These are phyloP conservation scores for Wakefieldia striispora DNA, from an alignment of 768 basidiomycete genomes.

Conservation along the genomic window DNA sequence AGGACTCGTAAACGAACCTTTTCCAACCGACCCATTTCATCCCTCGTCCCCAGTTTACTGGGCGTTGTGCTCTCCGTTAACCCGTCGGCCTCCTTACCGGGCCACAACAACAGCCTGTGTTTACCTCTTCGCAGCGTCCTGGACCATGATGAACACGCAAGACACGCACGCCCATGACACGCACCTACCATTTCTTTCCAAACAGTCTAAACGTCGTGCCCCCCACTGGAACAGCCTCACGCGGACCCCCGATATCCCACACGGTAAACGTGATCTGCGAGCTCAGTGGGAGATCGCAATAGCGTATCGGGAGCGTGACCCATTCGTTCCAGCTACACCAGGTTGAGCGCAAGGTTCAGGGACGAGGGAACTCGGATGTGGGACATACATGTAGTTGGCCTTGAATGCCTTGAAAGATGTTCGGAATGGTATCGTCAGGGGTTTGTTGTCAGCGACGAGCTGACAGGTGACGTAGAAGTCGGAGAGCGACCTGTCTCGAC, in stretches of 20 bases:
- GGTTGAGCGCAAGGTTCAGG: neutral
- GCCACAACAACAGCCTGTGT: constrained; percentile 85
- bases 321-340: constrained; percentile 87
- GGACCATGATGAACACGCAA: neutral
- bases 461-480: constrained; percentile 95
- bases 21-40: constrained; percentile 95
- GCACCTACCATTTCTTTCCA: constrained; percentile 80
- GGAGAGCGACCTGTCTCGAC: constrained; percentile 65
- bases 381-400: constrained; percentile 66
- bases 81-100: constrained; percentile 82
- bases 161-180: neutral
- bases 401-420: constrained; percentile 94
- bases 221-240: constrained; percentile 79
- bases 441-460: constrained; percentile 90
- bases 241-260: constrained; percentile 90
- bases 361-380: neutral
- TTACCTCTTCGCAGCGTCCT: constrained; percentile 92
- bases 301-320: constrained; percentile 88
- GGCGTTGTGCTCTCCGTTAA: constrained; percentile 80
- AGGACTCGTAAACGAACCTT: constrained; percentile 60
- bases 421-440: constrained; percentile 85
- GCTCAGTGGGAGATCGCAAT: constrained; percentile 87
- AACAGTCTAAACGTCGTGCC: constrained; percentile 90
- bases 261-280: constrained; percentile 93
- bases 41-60: constrained; percentile 74